phyloP scores from a whole-genome alignment of 2,329 filamentous ascomycete genomes.

The Fusarium algeriense region DNA sequence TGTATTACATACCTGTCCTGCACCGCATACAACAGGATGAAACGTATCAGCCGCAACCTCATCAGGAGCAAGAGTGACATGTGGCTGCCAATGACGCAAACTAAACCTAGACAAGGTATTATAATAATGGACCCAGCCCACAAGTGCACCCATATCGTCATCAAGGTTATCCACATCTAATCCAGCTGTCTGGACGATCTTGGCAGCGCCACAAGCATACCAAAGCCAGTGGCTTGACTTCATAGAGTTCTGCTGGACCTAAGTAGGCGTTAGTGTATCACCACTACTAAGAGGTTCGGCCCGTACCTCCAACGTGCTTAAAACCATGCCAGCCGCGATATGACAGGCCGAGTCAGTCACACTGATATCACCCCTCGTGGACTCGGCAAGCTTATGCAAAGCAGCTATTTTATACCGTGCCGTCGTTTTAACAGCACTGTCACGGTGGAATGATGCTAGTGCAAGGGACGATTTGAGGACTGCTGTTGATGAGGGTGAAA shows the following conservation, averaged over 20 bases:
- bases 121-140: slow-evolving; percentile 36
- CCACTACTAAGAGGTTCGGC: fast-evolving
- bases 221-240: slow-evolving; percentile 40
- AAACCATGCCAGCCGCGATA: slow-evolving; percentile 37
- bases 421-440: fast-evolving
- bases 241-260: slow-evolving; percentile 35
- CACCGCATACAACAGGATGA: slow-evolving; percentile 16
- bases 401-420: slow-evolving; percentile 25
- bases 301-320: slow-evolving; percentile 32
- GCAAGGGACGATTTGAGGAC: slow-evolving; percentile 28
- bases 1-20: neutral
- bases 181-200: slow-evolving; percentile 21
- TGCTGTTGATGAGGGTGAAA: slow-evolving; percentile 14
- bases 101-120: slow-evolving; percentile 33
- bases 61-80: neutral
- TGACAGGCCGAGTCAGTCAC: slow-evolving; percentile 25
- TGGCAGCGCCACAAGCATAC: slow-evolving; percentile 34
- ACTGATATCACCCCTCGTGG: neutral
- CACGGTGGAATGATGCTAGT: slow-evolving; percentile 29
- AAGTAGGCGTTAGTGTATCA: fast-evolving
- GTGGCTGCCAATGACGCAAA: slow-evolving; percentile 36
- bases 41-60: neutral
- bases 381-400: slow-evolving; percentile 13
- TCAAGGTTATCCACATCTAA: slow-evolving; percentile 15
- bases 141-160: slow-evolving; percentile 11